Evolutionary conservation across 1,139 yeast genomes (phyloP).

Genomic region (Yamadazyma conglobata): DNA sequence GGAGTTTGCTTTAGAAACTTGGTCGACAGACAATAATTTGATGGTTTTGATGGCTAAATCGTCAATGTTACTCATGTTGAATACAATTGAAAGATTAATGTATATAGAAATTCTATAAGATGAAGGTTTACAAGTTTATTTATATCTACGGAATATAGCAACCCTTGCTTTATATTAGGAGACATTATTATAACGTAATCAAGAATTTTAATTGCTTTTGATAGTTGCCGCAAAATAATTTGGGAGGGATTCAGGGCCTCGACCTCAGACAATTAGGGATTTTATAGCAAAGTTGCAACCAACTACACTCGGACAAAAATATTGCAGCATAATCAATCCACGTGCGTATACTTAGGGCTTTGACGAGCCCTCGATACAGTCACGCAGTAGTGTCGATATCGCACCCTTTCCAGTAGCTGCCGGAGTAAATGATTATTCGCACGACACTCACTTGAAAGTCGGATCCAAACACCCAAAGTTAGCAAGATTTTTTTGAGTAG

Average conservation of each 20-base stretch:
- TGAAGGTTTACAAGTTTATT: no score
- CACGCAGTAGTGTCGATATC: constrained; percentile 1
- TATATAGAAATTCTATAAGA: no score
- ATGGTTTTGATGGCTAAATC: constrained; percentile 77
- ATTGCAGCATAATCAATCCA: constrained; percentile 1
- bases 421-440: constrained; percentile 1
- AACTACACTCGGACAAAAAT: no score
- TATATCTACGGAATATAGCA: neutral
- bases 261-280: no score
- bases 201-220: constrained; percentile 1
- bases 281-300: no score
- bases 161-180: neutral
- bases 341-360: constrained; percentile 8
- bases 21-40: constrained; percentile 85
- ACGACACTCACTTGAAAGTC: constrained; percentile 1
- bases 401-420: neutral
- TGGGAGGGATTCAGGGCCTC: no score
- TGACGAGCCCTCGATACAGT: constrained; percentile 1
- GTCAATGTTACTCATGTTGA: constrained; percentile 44
- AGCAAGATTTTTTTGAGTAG: constrained; percentile 7
- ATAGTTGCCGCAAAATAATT: neutral
- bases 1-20: constrained; percentile 82
- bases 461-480: constrained; percentile 7
- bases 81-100: no score
- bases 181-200: constrained; percentile 1